Conservation (phyloP, 2,329 filamentous ascomycete genomes). For the Trichoderma oligosporum region DNA sequence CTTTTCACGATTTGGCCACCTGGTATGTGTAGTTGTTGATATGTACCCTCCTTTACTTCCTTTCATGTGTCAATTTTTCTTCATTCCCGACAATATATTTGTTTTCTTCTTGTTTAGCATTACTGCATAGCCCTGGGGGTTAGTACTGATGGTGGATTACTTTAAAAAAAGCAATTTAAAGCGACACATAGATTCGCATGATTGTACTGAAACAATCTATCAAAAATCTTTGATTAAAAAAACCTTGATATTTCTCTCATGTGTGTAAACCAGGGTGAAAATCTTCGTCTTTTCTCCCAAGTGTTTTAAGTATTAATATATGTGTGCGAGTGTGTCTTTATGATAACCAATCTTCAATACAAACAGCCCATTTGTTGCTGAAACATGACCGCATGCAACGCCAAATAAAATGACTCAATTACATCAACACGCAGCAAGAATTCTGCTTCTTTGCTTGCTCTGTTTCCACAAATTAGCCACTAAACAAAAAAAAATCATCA, state of each 20-base stretch:
- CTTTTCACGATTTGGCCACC: background rate
- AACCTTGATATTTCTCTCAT: conserved; percentile 6
- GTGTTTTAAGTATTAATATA: conserved; percentile 16
- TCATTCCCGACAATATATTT: background rate
- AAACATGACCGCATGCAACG: conserved; percentile 33
- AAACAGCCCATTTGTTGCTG: conserved; percentile 27
- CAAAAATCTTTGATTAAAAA: background rate
- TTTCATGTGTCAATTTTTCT: background rate
- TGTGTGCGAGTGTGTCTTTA: conserved; percentile 25
- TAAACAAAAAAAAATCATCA: background rate
- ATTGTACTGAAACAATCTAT: background rate
- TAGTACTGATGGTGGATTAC: conserved; percentile 3
- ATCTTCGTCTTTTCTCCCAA: background rate
- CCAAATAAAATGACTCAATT: conserved; percentile 33
- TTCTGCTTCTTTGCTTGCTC: conserved; percentile 76
- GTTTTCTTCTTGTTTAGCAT: background rate
- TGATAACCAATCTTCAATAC: conserved; percentile 34
- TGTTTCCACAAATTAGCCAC: conserved; percentile 26
- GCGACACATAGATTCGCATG: background rate
- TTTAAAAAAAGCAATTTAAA: background rate
- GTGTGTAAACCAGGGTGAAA: background rate
- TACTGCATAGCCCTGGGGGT: conserved; percentile 10
- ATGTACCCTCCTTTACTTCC: background rate
- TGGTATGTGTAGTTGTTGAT: background rate
- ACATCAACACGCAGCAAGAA: conserved; percentile 71